Percentiles rank a stretch among this genome's conserved stretches.
phyloP scores from a whole-genome alignment of 139 green algal species.

The Chlamydomonas asymmetrica region DNA sequence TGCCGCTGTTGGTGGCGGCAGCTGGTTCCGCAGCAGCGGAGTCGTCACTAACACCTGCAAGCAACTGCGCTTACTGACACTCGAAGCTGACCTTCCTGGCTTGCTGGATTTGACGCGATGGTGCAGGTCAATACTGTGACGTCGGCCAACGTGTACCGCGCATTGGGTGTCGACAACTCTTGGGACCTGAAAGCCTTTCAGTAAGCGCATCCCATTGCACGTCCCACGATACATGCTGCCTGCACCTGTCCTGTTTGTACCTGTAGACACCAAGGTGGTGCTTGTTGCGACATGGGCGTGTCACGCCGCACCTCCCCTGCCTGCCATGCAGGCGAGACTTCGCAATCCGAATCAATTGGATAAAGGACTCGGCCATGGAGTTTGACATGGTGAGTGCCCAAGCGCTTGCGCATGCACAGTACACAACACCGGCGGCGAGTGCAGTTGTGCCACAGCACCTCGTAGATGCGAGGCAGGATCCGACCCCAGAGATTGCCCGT shows the following conservation, averaged over 20 bases:
- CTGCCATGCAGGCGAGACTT: too few relatives aligned
- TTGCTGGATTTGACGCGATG: background rate
- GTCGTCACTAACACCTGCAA: background rate
- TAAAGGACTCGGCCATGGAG: slow-evolving; percentile 67
- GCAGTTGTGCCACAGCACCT: too few relatives aligned
- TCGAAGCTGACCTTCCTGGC: background rate
- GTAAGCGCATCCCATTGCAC: slow-evolving; percentile 40
- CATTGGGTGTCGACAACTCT: slow-evolving; percentile 77
- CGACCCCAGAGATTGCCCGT: too few relatives aligned
- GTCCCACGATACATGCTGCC: slow-evolving; percentile 11
- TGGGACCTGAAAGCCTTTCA: slow-evolving; percentile 71
- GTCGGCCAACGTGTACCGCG: slow-evolving; percentile 63
- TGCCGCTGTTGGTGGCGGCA: background rate
- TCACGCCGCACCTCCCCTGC: too few relatives aligned
- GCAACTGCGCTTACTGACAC: background rate
- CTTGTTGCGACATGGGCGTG: too few relatives aligned
- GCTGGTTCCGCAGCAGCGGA: background rate
- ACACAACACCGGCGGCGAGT: too few relatives aligned
- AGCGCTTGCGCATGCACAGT: too few relatives aligned
- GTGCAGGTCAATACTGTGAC: slow-evolving; percentile 71
- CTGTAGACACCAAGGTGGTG: too few relatives aligned
- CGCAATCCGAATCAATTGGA: slow-evolving; percentile 44
- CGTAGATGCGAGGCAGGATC: too few relatives aligned
- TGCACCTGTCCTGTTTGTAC: too few relatives aligned
- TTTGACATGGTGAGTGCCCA: slow-evolving; percentile 92